Conservation (phyloP, 176 grass and related monocot genomes). For the Saccharum officinarum region DNA sequence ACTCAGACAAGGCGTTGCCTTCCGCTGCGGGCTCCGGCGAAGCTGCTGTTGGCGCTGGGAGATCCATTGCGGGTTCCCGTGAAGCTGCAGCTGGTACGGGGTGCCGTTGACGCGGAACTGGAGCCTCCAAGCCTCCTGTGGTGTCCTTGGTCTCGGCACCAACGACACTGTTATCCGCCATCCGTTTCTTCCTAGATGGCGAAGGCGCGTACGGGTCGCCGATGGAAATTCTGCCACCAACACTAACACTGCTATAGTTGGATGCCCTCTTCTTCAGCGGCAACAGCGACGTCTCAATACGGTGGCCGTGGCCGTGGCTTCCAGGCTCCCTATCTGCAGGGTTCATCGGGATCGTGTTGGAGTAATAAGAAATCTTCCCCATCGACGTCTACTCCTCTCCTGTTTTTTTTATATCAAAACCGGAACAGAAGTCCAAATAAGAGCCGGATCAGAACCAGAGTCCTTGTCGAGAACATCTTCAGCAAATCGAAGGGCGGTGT, state of each 20-base stretch:
- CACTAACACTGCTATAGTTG: neutral
- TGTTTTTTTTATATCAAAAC: too few species aligned
- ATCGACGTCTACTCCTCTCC: too few species aligned
- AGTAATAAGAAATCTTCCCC: too few species aligned
- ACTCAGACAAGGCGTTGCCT: too few species aligned
- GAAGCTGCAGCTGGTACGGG: neutral
- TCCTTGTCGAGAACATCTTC: too few species aligned
- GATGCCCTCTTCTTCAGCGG: conserved; percentile 31
- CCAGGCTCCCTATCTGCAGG: neutral
- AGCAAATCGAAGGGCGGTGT: too few species aligned
- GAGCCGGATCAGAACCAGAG: too few species aligned
- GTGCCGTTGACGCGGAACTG: neutral
- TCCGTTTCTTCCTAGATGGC: neutral
- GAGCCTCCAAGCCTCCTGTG: neutral
- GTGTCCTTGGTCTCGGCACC: neutral
- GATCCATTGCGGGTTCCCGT: too few species aligned
- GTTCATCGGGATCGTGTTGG: neutral
- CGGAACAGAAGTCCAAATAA: too few species aligned
- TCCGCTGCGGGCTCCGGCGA: neutral
- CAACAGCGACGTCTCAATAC: neutral
- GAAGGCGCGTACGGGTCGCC: neutral
- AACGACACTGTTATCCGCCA: neutral
- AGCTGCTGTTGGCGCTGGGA: neutral
- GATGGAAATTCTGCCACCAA: too few species aligned
- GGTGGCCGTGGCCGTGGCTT: neutral